These are phyloP conservation scores for Ormosia semicastrata DNA, from an alignment of 306 rosid species.

Conservation along the genomic window DNA sequence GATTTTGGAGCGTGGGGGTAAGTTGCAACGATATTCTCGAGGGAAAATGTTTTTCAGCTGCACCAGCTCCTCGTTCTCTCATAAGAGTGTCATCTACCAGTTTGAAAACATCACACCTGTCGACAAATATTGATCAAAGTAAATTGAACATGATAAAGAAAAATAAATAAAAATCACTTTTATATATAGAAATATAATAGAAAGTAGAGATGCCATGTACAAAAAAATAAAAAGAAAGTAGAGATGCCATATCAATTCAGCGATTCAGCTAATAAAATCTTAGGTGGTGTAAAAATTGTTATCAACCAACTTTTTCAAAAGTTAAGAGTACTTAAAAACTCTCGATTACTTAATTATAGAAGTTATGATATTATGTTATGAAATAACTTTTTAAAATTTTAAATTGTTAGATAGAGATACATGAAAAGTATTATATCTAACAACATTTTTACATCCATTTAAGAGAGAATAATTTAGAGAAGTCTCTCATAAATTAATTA, in stretches of 20 bases:
- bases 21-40: conserved; percentile 76
- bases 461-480: background rate
- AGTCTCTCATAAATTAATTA: background rate
- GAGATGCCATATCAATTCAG: background rate
- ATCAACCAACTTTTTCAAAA: too few relatives aligned
- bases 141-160: background rate
- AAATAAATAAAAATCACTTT: background rate
- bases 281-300: too few relatives aligned
- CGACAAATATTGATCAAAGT: background rate
- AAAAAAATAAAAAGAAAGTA: background rate
- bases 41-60: conserved; percentile 79
- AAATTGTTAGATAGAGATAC: too few relatives aligned
- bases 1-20: conserved; percentile 66
- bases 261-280: too few relatives aligned
- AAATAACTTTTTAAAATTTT: too few relatives aligned
- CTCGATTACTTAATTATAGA: too few relatives aligned
- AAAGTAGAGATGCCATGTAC: background rate
- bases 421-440: background rate
- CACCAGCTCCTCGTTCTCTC: conserved; percentile 72
- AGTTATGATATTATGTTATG: too few relatives aligned
- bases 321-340: too few relatives aligned
- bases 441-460: background rate
- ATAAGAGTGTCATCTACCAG: conserved; percentile 68
- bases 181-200: background rate
- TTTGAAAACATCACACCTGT: conserved; percentile 64